phyloP scores from a whole-genome alignment of 177 flowering plant genomes.

The Vitis hybrid region DNA sequence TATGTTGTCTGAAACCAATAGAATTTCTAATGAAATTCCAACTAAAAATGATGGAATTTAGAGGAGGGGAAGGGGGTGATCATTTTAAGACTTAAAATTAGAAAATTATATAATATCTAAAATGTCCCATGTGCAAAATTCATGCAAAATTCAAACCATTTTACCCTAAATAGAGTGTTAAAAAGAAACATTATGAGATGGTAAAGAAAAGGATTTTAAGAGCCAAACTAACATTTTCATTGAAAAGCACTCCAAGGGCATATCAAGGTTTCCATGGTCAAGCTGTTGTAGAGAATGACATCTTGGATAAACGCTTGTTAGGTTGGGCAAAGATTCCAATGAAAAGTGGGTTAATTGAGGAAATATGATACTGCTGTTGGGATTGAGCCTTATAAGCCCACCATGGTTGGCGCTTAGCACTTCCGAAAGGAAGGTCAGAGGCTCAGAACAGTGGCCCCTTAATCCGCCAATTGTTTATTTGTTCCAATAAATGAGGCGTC shows the following conservation, averaged over 20 bases:
- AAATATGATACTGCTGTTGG: too few relatives aligned
- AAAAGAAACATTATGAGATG: neutral
- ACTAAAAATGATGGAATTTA: too few relatives aligned
- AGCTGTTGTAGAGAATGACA: neutral
- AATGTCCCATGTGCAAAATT: too few relatives aligned
- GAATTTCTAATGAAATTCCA: neutral
- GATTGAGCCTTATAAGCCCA: too few relatives aligned
- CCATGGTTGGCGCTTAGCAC: too few relatives aligned
- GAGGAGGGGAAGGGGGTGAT: too few relatives aligned
- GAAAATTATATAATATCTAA: too few relatives aligned
- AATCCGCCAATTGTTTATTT: too few relatives aligned
- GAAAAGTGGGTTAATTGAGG: neutral
- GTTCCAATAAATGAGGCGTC: rapidly evolving
- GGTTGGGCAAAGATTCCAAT: neutral
- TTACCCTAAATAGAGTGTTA: too few relatives aligned
- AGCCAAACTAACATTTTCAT: neutral
- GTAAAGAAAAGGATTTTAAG: neutral
- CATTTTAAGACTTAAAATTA: neutral
- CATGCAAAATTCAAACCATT: neutral
- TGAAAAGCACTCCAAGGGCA: neutral
- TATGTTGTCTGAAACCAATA: too few relatives aligned
- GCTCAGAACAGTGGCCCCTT: too few relatives aligned
- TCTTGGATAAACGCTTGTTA: neutral
- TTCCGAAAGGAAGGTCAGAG: rapidly evolving
- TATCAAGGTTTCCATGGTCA: neutral